phyloP scores from a whole-genome alignment of 352 stramenopile genomes.

The Aphanomyces cochlioides region DNA sequence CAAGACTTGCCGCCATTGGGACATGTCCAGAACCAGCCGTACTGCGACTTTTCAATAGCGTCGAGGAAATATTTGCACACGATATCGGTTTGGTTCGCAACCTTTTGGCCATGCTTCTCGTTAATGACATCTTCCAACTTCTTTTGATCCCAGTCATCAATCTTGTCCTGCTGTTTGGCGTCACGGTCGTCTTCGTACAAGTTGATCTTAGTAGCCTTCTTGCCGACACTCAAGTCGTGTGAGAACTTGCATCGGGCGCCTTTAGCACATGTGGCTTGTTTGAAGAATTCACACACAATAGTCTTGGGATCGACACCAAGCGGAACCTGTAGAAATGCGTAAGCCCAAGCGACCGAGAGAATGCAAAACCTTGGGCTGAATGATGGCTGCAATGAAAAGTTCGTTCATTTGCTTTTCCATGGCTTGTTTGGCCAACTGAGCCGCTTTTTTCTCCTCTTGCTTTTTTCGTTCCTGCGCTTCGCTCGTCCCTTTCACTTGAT shows the following conservation, averaged over 20 bases:
- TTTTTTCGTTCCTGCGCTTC: constrained; percentile 76
- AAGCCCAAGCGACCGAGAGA: background rate
- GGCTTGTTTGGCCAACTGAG: constrained; percentile 80
- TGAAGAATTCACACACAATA: constrained; percentile 87
- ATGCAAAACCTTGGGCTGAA: constrained; percentile 65
- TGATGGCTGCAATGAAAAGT: constrained; percentile 82
- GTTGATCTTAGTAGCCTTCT: constrained; percentile 86
- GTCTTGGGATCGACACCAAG: constrained; percentile 86
- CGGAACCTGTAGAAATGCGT: constrained; percentile 49
- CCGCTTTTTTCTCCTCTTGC: constrained; percentile 65
- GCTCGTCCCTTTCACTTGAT: constrained; percentile 83
- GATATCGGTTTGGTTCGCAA: constrained; percentile 80
- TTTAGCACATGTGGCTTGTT: constrained; percentile 84
- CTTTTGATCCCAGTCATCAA: constrained; percentile 83
- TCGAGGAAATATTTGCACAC: constrained; percentile 89
- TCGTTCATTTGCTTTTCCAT: constrained; percentile 75
- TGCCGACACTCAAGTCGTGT: constrained; percentile 84
- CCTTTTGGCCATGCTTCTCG: constrained; percentile 81
- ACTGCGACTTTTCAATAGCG: constrained; percentile 86
- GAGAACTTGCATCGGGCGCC: constrained; percentile 86
- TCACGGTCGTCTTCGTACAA: constrained; percentile 82
- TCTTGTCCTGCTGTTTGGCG: constrained; percentile 68
- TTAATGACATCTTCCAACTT: constrained; percentile 85
- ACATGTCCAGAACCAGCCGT: constrained; percentile 90
- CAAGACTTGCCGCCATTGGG: constrained; percentile 75